Base-by-base conservation (phyloP, 495 filamentous ascomycete species). In the Aspergillus conjunctus region DNA sequence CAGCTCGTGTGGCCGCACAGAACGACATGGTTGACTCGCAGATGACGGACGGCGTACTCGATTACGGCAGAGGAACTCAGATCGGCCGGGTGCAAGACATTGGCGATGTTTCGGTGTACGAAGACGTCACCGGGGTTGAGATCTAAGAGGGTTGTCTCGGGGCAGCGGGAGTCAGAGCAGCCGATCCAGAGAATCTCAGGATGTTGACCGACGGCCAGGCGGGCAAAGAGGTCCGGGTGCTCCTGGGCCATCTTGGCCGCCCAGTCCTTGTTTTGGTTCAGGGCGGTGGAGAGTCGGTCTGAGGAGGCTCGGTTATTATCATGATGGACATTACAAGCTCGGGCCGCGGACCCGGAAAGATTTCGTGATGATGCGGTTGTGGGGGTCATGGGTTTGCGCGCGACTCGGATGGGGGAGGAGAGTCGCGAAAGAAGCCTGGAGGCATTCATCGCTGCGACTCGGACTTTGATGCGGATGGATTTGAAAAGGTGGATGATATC, bases 41-140 rank as follows among this genome's bases (percentile, higher is more conserved):
- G 80, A 67, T 87, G 76, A 31, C 65, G 74, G 44, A 96, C 90
- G 58, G 91, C 88, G 70, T 88, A 97, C 67, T 92, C 87, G 77
- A 97, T 87, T n/a, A 94, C 92, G 56, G 85, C 82, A 15, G 83
- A 76, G 39, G 87, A 85, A 77, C 82, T 89, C 67, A 95, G 82
- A 72, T 97, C 92, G 66, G 83, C 85, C 12, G 88, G 79, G 58
- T 87, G 85, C 53, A 97, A 73, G 73, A 94, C 82, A 78, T 97
- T 97, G 71, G 91, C 92, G 73, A 97, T 94, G 80, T 96, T 96
- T 71, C 92, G 90, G 81, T 96, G 92, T 55, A 91, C 88, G 73
- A 97, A 97, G 64, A 96, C 87, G 65, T 97, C 91, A 64, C 92
- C 92, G 4, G 92, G 92, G 60, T 91, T 80, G 48, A 92, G 82